Conservation (phyloP, 2,329 filamentous ascomycete species). For the Colletotrichum aenigma region DNA sequence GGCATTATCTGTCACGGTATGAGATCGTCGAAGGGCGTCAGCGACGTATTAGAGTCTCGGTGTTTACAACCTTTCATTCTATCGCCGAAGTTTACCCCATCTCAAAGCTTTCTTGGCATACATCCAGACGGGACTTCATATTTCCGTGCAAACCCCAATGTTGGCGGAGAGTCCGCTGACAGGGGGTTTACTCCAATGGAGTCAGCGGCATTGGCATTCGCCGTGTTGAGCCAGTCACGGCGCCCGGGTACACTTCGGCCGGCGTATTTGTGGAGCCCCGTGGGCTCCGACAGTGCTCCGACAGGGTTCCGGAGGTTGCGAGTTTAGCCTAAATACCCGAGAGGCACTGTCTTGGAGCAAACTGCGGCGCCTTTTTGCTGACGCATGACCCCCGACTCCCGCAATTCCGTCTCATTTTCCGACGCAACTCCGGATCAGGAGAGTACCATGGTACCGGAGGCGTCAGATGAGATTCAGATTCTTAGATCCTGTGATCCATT, state of each 20-base stretch:
- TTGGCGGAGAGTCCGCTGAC: not conserved
- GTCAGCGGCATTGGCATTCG: conserved; percentile 4
- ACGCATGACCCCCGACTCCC: conserved; percentile 4
- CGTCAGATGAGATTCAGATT: not conserved
- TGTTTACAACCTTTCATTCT: not conserved
- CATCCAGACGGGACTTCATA: not conserved
- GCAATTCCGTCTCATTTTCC: conserved; percentile 1
- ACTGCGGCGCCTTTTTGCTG: not conserved
- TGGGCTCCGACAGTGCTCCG: not conserved
- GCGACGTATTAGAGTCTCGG: not conserved
- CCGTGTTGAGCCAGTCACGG: not conserved
- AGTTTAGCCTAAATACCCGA: conserved; percentile 16
- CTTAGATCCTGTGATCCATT: not conserved
- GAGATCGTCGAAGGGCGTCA: not conserved
- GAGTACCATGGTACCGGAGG: not conserved
- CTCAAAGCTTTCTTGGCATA: not conserved
- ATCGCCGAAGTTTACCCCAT: not conserved
- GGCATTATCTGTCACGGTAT: not conserved
- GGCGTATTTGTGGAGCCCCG: conserved; percentile 9
- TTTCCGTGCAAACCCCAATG: not conserved
- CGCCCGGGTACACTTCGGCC: conserved; percentile 4
- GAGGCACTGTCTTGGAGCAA: not conserved
- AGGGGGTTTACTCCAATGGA: not conserved
- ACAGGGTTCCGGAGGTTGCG: conserved; percentile 6
- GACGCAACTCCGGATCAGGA: conserved; percentile 15